Evolutionary conservation across 2,329 filamentous ascomycete species (phyloP).

Genomic region (Aschersonia sp.): DNA sequence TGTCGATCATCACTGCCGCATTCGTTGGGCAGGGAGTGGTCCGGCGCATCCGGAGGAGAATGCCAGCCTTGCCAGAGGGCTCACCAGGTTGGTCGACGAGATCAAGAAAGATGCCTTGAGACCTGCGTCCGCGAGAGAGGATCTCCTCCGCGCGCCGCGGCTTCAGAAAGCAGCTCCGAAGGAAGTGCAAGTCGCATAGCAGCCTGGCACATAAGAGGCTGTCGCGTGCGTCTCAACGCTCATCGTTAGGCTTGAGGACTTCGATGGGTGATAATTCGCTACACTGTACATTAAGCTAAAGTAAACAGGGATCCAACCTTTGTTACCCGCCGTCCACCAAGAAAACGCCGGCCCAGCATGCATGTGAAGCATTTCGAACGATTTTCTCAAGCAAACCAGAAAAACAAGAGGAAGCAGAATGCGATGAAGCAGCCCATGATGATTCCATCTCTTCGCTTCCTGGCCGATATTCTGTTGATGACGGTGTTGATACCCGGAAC

Average conservation of each 20-base stretch:
- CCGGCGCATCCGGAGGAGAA: constrained; percentile 50
- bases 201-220: too few relatives aligned
- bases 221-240: too few relatives aligned
- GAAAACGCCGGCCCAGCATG: constrained; percentile 15
- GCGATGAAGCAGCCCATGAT: constrained; percentile 88
- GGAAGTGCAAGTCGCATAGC: too few relatives aligned
- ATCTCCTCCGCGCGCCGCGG: constrained; percentile 13
- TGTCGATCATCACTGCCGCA: constrained; percentile 72
- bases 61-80: constrained; percentile 48
- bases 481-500: constrained; percentile 86
- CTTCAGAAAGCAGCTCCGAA: not conserved
- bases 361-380: not conserved
- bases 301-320: constrained; percentile 4
- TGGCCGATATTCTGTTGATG: constrained; percentile 83
- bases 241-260: not conserved
- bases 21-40: constrained; percentile 86
- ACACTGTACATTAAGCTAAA: constrained; percentile 14
- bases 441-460: constrained; percentile 88
- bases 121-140: constrained; percentile 19
- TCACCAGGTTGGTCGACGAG: constrained; percentile 49
- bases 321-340: constrained; percentile 15
- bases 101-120: constrained; percentile 23
- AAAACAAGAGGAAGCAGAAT: constrained; percentile 75
- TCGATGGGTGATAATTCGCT: not conserved
- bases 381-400: constrained; percentile 52